Evolutionary conservation across 176 grass and related monocot genomes (phyloP).

Genomic region (Hordeum vulgare): MorexV3_pseudomolecules_assembly NC_058518.1:460988733-460989232

Average conservation of each 20-base stretch:
- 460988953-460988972: constrained; percentile 63
- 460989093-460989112: constrained; percentile 53
- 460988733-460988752: not conserved
- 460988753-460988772: not conserved
- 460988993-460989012: constrained; percentile 51
- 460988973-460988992: constrained; percentile 48
- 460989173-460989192: constrained; percentile 32
- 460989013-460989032: constrained; percentile 63
- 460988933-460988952: constrained; percentile 46
- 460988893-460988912: no score
- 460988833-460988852: not conserved
- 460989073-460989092: constrained; percentile 64
- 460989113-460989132: constrained; percentile 61
- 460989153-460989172: constrained; percentile 58
- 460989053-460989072: constrained; percentile 73
- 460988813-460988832: not conserved
- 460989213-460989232: not conserved
- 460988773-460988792: not conserved
- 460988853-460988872: not conserved
- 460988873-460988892: no score
- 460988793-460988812: not conserved
- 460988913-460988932: not conserved
- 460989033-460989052: constrained; percentile 72
- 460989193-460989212: not conserved
- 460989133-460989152: constrained; percentile 64